Conservation (phyloP, 1,139 yeast species). For the Suhomyces terraborum region DNA sequence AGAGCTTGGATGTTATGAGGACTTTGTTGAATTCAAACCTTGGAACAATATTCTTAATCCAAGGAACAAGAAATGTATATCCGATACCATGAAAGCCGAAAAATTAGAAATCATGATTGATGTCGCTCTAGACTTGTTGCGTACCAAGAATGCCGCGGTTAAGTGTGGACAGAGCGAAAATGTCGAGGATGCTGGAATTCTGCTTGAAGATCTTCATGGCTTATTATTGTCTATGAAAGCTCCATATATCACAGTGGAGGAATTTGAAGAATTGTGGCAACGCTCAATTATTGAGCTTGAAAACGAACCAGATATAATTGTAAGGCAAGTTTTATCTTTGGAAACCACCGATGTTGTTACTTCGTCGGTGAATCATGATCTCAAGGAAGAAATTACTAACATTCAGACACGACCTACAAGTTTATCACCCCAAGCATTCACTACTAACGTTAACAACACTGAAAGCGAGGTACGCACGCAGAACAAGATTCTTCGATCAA, state of each 20-base stretch:
- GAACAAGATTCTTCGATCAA: constrained; percentile 66
- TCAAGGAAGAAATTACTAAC: constrained; percentile 22
- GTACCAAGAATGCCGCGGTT: constrained; percentile 68
- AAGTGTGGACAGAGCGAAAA: constrained; percentile 59
- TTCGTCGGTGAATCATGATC: neutral
- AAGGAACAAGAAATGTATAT: constrained; percentile 61
- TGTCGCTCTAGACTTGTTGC: constrained; percentile 65
- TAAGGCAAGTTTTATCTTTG: constrained; percentile 68
- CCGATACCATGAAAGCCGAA: constrained; percentile 73
- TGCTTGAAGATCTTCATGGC: constrained; percentile 56
- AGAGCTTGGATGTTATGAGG: constrained; percentile 67
- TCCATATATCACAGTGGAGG: constrained; percentile 63
- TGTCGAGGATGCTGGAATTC: constrained; percentile 53
- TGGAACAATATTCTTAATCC: constrained; percentile 61
- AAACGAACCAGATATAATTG: constrained; percentile 74
- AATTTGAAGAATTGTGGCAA: constrained; percentile 81
- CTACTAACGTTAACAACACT: constrained; percentile 36
- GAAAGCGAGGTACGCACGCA: constrained; percentile 33
- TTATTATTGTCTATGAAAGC: constrained; percentile 59
- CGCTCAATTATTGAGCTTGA: constrained; percentile 65
- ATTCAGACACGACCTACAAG: constrained; percentile 35
- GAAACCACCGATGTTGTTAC: neutral
- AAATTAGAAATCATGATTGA: constrained; percentile 66
- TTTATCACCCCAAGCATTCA: constrained; percentile 26
- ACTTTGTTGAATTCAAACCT: constrained; percentile 58